Base-by-base conservation (phyloP, 768 basidiomycete genomes). In the Daedalea quercina region DNA sequence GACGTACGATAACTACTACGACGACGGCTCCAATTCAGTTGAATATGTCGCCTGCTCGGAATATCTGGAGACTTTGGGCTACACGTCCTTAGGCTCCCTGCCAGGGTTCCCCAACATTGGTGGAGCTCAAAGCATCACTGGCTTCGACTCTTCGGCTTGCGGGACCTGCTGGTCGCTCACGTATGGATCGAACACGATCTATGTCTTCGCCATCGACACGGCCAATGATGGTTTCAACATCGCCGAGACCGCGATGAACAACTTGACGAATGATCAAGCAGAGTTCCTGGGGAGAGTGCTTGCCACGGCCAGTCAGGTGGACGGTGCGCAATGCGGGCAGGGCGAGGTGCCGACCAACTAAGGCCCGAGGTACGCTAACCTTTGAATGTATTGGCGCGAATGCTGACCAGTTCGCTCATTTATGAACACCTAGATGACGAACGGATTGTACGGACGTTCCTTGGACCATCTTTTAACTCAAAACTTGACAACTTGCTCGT, bases 81-180 rank as follows among this genome's bases (percentile, higher is more conserved):
- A 71, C 66, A 72, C 68, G 2, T 81, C 75, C 35, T 79, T 84
- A 47, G 73, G 69, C 12, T 66, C 68, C 31, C 64, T 86, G 22
- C 81, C 83, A 1, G 66, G 65, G 37, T 86, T 82, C 71, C 82
- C 84, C 1, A 61, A 70, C 63, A 80, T 86, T 60, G 82, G 81
- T 23, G 83, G 78, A 1, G 77, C 73, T 0, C 67, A 70, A 15
- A 78, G 73, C 26, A 68, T 86, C 48, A 56, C 51, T 0, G 76
- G 73, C 25, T 85, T 68, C 66, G 73, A 79, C 62, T 83, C 80
- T 1, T 54, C 64, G 1, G 69, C 71, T 35, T 87, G 84, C 57
- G 81, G 82, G 1, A 73, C 75, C 19, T 86, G 85, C 65, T 87
- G 81, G 81, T 48, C 70, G 53, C 61, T 85, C 55, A 73, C 75